Evolutionary conservation across 768 basidiomycete species (phyloP), one percentile per base, ranked within the genome.

Genomic region (Mycena floridula): DNA sequence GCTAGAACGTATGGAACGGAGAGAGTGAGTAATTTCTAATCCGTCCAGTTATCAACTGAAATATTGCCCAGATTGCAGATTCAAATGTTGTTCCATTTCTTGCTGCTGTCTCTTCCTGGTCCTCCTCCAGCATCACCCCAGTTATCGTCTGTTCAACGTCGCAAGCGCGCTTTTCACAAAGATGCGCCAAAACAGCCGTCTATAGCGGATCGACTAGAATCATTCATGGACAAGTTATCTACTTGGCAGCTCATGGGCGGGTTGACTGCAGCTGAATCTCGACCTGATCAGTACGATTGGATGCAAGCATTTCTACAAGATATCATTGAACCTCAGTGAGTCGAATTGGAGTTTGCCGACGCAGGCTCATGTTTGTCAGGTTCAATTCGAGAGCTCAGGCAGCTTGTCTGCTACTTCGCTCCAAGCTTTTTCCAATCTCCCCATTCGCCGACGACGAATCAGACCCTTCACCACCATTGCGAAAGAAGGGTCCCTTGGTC

Each of bases 161-260:
- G 53, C 18, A 55, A 58, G 25, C n/a, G n/a, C n/a, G 12, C 42
- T 15, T 46, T 48, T 2, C 49, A 48, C 39, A 45, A 63, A 30
- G 46, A 42, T 5, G 43, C 51, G n/a, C 52, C 37, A n/a, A 50
- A 44, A 23, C 52, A 53, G 45, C 58, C 50, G 42, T 25, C 44
- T 25, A 27, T 53, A 2, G 74, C 77, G 40, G 81, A 79, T n/a
- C 69, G 72, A 21, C 60, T 88, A 1, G 85, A 89, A 57, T 66
- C 69, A 1, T 81, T 83, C 60, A 86, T 88, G 82, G 87, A 89
- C 61, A 85, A 81, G 54, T 60, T 90, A 6, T 84, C 82, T 3
- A 79, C 74, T 63, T 87, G 85, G 85, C 88, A 89, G 54, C 73
- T 89, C 18, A 58, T 83, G 45, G 61, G 66, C 21, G 57, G 54